These are phyloP conservation scores for Metroxylon sagu DNA, from an alignment of 176 grass and related monocot species.

Conservation along the genomic window DNA sequence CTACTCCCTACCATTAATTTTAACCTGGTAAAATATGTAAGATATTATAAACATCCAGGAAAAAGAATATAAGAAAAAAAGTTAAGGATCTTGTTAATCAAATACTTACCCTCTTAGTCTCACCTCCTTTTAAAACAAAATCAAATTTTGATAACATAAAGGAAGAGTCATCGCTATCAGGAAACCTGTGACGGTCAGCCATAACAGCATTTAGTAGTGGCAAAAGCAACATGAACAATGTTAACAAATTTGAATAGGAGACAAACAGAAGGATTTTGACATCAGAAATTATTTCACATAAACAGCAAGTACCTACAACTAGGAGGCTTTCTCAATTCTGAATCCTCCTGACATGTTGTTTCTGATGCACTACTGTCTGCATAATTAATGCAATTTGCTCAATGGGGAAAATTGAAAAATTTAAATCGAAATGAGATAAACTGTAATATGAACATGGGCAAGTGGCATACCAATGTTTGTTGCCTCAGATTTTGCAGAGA, in stretches of 20 bases:
- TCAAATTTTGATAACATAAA: constrained; percentile 62
- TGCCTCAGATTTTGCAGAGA: constrained; percentile 47
- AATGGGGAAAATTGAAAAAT: not conserved
- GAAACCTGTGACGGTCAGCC: constrained; percentile 47
- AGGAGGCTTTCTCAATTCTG: constrained; percentile 31
- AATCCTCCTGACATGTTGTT: constrained; percentile 26
- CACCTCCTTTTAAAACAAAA: constrained; percentile 63
- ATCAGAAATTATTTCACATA: constrained; percentile 2
- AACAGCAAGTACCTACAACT: constrained; percentile 44
- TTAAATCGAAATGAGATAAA: not conserved
- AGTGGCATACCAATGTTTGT: constrained; percentile 45
- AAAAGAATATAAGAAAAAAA: constrained; percentile 13
- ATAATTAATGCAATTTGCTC: constrained; percentile 1
- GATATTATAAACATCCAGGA: no score
- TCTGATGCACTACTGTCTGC: constrained; percentile 38
- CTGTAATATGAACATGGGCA: not conserved
- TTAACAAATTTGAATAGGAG: not conserved
- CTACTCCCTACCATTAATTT: no score
- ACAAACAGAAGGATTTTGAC: no score
- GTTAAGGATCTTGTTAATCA: not conserved
- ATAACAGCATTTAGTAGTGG: constrained; percentile 16
- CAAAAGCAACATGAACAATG: constrained; percentile 2
- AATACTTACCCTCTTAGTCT: constrained; percentile 65
- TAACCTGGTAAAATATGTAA: no score
- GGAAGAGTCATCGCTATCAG: constrained; percentile 43